Evolutionary conservation across 2,329 filamentous ascomycete species (phyloP), one percentile per base, ranked within the genome.

Genomic region (Monosporascus sp.): DNA sequence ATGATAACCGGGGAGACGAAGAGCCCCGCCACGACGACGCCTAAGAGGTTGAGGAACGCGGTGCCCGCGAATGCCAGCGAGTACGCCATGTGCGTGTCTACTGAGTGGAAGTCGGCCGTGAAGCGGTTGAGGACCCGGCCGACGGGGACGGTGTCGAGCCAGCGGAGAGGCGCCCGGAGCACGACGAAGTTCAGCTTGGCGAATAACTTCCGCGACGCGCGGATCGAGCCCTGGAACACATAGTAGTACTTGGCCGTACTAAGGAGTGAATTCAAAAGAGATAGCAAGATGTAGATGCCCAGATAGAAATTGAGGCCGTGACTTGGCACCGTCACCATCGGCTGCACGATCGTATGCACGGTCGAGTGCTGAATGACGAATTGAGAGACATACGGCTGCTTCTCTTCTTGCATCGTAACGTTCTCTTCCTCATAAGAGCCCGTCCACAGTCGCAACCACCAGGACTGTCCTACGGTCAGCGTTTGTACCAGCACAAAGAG

Each of bases 111-210:
- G 69, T 93, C 89, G 3, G 86, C 77, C 0, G 88, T 90, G 67
- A 92, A 90, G 2, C 89, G 80, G 70, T 93, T 93, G 20, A 92
- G 74, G 38, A 92, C 82, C 46, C 89, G 82, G 2, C 89, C 89
- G 1, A 91, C 76, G 0, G 90, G 90, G 0, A 91, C 85, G 0
- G 88, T 92, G 64, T 93, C 89, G 38, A 93, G 77, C 87, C 88
- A 91, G 56, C 88, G 77, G n/a, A 92, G 75, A 1, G 87, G 88
- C 6, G 88, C 85, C 19, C 86, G 81, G 3, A 93, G 75, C 11
- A 93, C 78, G 0, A 82, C 77, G 59, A 82, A 84, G 44, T 86
- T 82, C 57, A 91, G 79, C 50, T 79, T 79, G 22, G 83, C 77
- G 58, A 91, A 93, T 3, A 92, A 75, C 45, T 73, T 72, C 40